Evolutionary conservation across 1,139 yeast genomes (phyloP), one percentile per base, ranked within the genome.

Genomic region (Saccharomycopsis phalli): DNA sequence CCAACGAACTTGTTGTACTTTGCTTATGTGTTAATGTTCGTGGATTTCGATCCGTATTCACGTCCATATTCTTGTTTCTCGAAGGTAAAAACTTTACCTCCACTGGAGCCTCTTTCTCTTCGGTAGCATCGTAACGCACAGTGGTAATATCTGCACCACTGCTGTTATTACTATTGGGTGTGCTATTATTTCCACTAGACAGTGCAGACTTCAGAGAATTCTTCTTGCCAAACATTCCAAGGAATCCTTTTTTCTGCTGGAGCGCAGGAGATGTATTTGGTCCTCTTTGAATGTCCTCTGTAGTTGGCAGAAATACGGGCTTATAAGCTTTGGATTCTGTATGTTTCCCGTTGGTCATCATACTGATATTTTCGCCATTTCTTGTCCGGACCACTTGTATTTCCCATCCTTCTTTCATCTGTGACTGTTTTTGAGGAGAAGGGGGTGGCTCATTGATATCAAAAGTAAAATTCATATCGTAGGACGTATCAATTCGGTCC

Each of bases 401-500:
- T 20, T 19, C 28, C 7, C 31, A 16, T 6, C 27, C 28, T 13
- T 21, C 19, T 13, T 28, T 21, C 3, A 28, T 31, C 17, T 14
- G 13, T 7, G 37, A 32, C 10, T 22, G 32, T 14, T 33, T 34
- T 16, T 26, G 17, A 8, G 22, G 31, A 4, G 40, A 31, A 6
- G 40, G 40, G 4, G 34, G 11, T n/a, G 17, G 32, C 6, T 34
- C 6, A 10, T 41, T 37, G 10, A 23, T 21, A 23, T 44, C 42
- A 27, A 44, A 42, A 4, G 40, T 28, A 30, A 44, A 44, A 19
- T 30, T 38, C 41, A 44, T 44, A 28, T 44, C 47, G 23, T 44
- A 44, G 5, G 47, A 44, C 2, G 46, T 44, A 34, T 44, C 47
- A 13, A 44, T 42, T 22, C 42, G 47, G 26, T 36, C 42, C 19